Evolutionary conservation across 768 basidiomycete genomes (phyloP).

Genomic region (Vishniacozyma victoriae): DNA sequence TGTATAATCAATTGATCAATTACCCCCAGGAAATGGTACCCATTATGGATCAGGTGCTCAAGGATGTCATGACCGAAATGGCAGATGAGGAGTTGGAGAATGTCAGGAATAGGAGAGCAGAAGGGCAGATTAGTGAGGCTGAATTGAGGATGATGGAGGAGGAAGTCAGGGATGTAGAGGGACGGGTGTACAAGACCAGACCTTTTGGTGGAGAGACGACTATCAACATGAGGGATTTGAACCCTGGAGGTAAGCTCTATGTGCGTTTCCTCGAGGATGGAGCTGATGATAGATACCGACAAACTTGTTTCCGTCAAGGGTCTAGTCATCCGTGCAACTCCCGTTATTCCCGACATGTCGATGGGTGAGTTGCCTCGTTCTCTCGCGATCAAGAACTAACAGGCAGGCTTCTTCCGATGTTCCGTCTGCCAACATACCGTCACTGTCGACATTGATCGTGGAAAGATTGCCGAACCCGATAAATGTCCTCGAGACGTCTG

Average conservation of each 20-base stretch:
- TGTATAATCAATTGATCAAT: slow-evolving; percentile 75
- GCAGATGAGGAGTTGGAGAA: slow-evolving; percentile 62
- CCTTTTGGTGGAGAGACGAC: slow-evolving; percentile 68
- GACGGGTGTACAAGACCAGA: slow-evolving; percentile 82
- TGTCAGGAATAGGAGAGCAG: slow-evolving; percentile 49
- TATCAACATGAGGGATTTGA: slow-evolving; percentile 89
- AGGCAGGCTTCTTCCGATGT: slow-evolving; percentile 90
- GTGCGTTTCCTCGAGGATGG: background rate
- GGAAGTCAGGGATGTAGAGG: slow-evolving; percentile 82
- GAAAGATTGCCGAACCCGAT: slow-evolving; percentile 87
- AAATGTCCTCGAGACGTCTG: slow-evolving; percentile 93
- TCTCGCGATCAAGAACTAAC: background rate
- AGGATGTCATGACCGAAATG: slow-evolving; percentile 82
- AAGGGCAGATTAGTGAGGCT: slow-evolving; percentile 57
- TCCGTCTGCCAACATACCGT: slow-evolving; percentile 93
- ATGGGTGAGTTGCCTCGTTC: slow-evolving; percentile 47
- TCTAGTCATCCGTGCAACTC: slow-evolving; percentile 92
- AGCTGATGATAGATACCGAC: slow-evolving; percentile 71
- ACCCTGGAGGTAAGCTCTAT: slow-evolving; percentile 67
- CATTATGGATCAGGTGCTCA: slow-evolving; percentile 92
- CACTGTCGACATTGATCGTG: slow-evolving; percentile 95
- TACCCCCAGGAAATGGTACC: slow-evolving; percentile 98
- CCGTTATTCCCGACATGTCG: slow-evolving; percentile 99
- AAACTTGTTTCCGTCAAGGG: slow-evolving; percentile 94
- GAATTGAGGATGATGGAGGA: slow-evolving; percentile 83